A percentile compares a stretch with the other conserved stretches of the same genome.
phyloP scores from a whole-genome alignment of 257 asterid genomes.

The Asclepias syriaca region DNA sequence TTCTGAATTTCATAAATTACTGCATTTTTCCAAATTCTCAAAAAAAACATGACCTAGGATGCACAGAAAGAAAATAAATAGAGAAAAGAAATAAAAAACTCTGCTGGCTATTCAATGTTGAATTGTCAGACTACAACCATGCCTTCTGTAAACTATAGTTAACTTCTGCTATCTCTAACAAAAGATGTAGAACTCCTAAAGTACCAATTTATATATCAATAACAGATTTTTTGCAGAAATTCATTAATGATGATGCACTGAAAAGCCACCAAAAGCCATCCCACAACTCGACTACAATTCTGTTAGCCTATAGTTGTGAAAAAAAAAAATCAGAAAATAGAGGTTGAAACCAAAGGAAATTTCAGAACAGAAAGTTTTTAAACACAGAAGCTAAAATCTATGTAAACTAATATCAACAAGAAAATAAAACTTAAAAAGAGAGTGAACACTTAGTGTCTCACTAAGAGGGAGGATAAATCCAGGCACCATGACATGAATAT shows the following conservation, averaged over 20 bases:
- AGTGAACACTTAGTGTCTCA: too few relatives aligned
- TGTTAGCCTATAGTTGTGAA: too few relatives aligned
- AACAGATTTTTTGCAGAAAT: not conserved
- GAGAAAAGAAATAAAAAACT: not conserved
- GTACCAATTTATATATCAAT: not conserved
- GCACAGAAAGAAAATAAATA: not conserved
- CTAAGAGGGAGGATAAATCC: too few relatives aligned
- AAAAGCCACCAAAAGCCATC: not conserved
- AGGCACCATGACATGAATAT: too few relatives aligned
- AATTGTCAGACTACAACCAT: not conserved
- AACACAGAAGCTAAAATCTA: too few relatives aligned
- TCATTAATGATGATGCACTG: not conserved
- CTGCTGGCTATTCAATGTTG: not conserved
- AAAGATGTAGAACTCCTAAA: not conserved
- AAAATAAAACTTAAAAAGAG: too few relatives aligned
- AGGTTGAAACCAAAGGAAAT: too few relatives aligned
- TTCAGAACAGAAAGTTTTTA: too few relatives aligned
- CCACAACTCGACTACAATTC: too few relatives aligned
- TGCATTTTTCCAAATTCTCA: not conserved
- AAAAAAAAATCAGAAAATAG: too few relatives aligned
- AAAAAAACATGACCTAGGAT: not conserved
- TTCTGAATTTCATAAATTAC: not conserved
- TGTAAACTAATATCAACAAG: too few relatives aligned
- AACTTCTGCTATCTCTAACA: not conserved
- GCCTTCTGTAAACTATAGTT: not conserved